These are phyloP conservation scores for Penicillium verrucosum DNA, from an alignment of 2,329 filamentous ascomycete genomes.

Conservation along the genomic window DNA sequence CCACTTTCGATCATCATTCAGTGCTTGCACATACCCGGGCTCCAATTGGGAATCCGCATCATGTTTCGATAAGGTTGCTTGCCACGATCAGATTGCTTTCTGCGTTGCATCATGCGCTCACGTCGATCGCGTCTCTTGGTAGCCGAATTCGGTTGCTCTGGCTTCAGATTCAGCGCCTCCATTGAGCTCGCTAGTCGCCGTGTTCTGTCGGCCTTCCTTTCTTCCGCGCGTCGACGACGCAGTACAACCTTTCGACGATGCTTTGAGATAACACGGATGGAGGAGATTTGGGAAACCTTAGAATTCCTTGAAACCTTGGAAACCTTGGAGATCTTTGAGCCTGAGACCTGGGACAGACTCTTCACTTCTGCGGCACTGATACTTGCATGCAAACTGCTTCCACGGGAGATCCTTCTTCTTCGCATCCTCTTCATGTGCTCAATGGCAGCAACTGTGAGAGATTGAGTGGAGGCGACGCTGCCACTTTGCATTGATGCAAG, in stretches of 20 bases:
- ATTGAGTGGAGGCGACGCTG: constrained; percentile 9
- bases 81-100: constrained; percentile 8
- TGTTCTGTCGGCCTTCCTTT: background rate
- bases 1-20: background rate
- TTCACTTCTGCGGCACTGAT: background rate
- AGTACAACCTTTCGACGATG: background rate
- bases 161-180: background rate
- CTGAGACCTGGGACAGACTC: background rate
- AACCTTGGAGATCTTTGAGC: background rate
- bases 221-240: constrained; percentile 10
- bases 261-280: background rate
- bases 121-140: constrained; percentile 36
- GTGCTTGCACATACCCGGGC: constrained; percentile 3
- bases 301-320: background rate
- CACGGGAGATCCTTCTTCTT: background rate
- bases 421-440: constrained; percentile 11
- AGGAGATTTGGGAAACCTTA: background rate
- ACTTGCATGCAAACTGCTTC: background rate
- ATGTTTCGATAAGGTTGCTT: constrained; percentile 21
- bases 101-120: constrained; percentile 33
- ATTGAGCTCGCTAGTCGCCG: background rate
- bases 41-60: constrained; percentile 19
- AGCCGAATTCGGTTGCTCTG: constrained; percentile 33
- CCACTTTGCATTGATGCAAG: constrained; percentile 7
- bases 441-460: constrained; percentile 13